Evolutionary conservation across 2,329 filamentous ascomycete species (phyloP).

Genomic region (Canariomyces notabilis): DNA sequence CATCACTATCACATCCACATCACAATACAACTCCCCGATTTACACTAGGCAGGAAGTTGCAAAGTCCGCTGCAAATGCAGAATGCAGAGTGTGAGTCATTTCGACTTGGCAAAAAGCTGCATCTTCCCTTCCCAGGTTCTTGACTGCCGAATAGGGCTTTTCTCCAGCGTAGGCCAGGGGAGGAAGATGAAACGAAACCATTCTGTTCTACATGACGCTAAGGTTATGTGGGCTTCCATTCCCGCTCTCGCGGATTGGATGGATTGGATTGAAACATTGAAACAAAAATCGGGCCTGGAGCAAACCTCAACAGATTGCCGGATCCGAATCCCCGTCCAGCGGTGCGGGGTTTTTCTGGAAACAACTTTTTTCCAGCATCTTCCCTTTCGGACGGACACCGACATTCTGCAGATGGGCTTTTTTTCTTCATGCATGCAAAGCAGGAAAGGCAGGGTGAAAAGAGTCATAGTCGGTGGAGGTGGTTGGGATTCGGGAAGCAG

Average conservation of each 20-base stretch:
- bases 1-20: not conserved
- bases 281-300: not conserved
- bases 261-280: slow-evolving; percentile 2
- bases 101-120: not conserved
- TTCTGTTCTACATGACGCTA: no score
- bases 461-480: not conserved
- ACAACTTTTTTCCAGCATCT: not conserved
- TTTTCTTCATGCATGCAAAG: not conserved
- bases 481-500: not conserved
- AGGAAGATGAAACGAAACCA: slow-evolving; percentile 5
- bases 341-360: not conserved
- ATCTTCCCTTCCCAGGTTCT: not conserved
- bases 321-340: no score
- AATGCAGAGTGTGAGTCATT: not conserved
- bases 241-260: not conserved
- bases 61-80: not conserved
- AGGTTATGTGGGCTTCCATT: not conserved
- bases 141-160: not conserved
- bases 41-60: not conserved
- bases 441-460: not conserved
- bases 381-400: not conserved
- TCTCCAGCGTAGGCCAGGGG: not conserved
- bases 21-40: not conserved
- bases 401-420: not conserved
- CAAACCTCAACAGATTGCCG: slow-evolving; percentile 4